These are phyloP conservation scores for Fusarium temperatum DNA, from an alignment of 2,329 filamentous ascomycete genomes.

Conservation along the genomic window DNA sequence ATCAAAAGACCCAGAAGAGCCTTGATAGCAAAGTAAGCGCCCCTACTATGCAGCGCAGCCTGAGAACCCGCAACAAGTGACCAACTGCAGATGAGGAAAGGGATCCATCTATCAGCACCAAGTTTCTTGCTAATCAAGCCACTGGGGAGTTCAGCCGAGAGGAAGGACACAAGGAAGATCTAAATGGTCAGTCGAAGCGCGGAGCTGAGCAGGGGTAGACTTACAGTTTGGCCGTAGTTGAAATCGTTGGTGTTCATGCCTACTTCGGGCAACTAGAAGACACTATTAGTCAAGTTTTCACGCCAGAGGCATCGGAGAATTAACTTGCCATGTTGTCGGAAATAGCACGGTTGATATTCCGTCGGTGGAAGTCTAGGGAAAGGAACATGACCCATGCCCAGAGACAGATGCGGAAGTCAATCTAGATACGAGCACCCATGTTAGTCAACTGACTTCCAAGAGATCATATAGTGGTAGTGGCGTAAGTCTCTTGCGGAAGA, in stretches of 20 bases:
- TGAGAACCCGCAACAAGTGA: constrained; percentile 52
- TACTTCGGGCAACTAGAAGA: constrained; percentile 47
- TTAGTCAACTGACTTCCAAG: constrained; percentile 4
- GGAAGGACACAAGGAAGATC: constrained; percentile 56
- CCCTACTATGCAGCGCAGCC: constrained; percentile 48
- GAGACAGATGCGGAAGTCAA: constrained; percentile 56
- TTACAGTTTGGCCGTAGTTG: constrained; percentile 53
- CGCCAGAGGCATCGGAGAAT: rapidly evolving
- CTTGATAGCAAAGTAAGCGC: constrained; percentile 53
- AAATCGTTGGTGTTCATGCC: constrained; percentile 57
- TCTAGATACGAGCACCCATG: constrained; percentile 38
- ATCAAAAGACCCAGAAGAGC: constrained; percentile 57
- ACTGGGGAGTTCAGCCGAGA: constrained; percentile 59
- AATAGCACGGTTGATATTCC: constrained; percentile 57
- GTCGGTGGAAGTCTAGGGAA: constrained; percentile 56
- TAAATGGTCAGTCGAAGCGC: constrained; percentile 22
- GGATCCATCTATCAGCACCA: constrained; percentile 58
- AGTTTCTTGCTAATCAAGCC: constrained; percentile 61
- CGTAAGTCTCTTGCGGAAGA: neutral
- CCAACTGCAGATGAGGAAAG: constrained; percentile 53
- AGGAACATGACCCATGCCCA: constrained; percentile 60
- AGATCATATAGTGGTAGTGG: rapidly evolving
- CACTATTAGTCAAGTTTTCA: neutral
- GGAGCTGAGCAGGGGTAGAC: neutral
- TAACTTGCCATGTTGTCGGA: constrained; percentile 49